Evolutionary conservation across 208 protist genomes (phyloP), one percentile per base, ranked within the genome.

Genomic region (Leishmania guyanensis): DNA sequence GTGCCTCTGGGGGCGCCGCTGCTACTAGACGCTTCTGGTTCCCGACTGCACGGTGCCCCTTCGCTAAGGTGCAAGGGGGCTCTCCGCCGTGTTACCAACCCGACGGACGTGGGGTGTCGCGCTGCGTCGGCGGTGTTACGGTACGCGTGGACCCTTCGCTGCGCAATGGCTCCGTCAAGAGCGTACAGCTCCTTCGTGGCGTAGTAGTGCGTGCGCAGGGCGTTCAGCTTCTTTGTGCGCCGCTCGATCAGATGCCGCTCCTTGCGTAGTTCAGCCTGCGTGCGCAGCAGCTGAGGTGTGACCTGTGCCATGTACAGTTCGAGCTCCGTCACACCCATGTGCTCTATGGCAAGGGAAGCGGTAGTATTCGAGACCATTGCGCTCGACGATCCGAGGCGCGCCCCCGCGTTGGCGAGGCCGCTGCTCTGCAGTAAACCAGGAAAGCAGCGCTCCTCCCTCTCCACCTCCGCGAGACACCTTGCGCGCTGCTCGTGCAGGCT

Each of bases 241-340:
- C 85, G 88, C 74, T 93, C 92, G 14, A 82, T 80, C 62, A 86
- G 4, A 29, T 88, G 84, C 43, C 90, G 85, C 84, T 94, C 86
- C 22, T 88, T 87, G 50, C 87, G 82, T 29, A 97, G 84, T 20
- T 89, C 88, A 0, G 78, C 80, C 75, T 95, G 91, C 70, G 90
- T 79, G 50, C 75, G 62, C 36, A 86, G 81, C 5, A 95, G 82
- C 62, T 69, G 75, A 5, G 89, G 88, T 5, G 92, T 90, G 5
- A 84, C 87, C 70, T 93, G 87, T 53, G 85, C 80, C 64, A 94
- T 87, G 77, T 95, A 97, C 72, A 93, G 77, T 83, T 93, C 89
- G 16, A 97, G 81, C 82, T 97, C 93, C 39, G 91, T 93, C 33
- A 86, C 81, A 20, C 84, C 91, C 93, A 96, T 94, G 12, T 81